A percentile compares a stretch with the other conserved stretches of the same genome.
These are phyloP conservation scores for Phytophthora ohioensis DNA, from an alignment of 352 stramenopile species.

Conservation along the genomic window DNA sequence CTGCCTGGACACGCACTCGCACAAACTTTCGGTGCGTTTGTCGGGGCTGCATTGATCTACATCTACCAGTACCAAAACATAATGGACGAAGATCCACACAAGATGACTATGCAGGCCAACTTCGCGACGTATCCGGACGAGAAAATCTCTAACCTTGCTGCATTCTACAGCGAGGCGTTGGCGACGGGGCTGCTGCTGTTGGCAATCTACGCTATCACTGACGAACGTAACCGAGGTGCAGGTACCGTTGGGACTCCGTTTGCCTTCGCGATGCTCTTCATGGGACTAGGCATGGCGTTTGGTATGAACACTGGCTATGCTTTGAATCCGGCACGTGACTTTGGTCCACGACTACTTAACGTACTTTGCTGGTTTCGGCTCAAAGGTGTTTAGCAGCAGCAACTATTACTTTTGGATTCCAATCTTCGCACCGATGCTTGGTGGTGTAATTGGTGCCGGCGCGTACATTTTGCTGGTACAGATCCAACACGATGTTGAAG, in stretches of 20 bases:
- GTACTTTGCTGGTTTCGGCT: conserved; percentile 58
- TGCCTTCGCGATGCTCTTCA: conserved; percentile 59
- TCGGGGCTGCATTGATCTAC: conserved; percentile 50
- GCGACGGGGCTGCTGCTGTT: conserved; percentile 55
- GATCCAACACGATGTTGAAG: conserved; percentile 56
- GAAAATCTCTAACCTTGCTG: conserved; percentile 49
- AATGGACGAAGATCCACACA: conserved; percentile 49
- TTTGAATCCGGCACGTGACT: conserved; percentile 58
- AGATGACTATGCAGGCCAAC: conserved; percentile 42
- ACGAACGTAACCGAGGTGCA: conserved; percentile 54
- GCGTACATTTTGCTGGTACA: conserved; percentile 59
- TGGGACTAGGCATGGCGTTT: conserved; percentile 67
- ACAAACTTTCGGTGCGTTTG: conserved; percentile 54
- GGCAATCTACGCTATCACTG: conserved; percentile 63
- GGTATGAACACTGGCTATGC: conserved; percentile 54
- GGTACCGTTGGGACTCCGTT: conserved; percentile 45
- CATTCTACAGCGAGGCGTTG: conserved; percentile 67
- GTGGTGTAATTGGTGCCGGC: conserved; percentile 51
- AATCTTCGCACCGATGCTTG: conserved; percentile 54
- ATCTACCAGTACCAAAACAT: conserved; percentile 57
- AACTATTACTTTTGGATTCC: conserved; percentile 74
- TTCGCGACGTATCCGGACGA: conserved; percentile 61
- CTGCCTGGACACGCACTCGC: conserved; percentile 47
- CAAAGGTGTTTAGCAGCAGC: conserved; percentile 57
- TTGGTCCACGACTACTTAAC: conserved; percentile 58